Percentiles rank a stretch among this genome's conserved stretches.
phyloP scores from a whole-genome alignment of 2,329 filamentous ascomycete genomes.

The Tympanopsis confertula region DNA sequence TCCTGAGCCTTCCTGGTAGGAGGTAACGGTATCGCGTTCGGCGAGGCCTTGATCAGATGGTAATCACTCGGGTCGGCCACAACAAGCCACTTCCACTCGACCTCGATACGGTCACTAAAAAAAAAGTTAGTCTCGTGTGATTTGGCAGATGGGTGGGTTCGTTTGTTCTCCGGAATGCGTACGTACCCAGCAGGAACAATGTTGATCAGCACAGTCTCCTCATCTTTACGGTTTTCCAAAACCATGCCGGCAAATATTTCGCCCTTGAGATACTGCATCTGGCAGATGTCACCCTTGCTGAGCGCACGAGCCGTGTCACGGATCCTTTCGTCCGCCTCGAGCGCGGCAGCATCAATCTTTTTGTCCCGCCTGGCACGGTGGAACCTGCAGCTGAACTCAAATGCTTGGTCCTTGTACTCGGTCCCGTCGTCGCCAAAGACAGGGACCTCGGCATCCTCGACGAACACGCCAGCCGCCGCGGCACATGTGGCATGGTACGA shows the following conservation, averaged over 20 bases:
- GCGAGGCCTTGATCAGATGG: constrained; percentile 62
- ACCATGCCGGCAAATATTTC: constrained; percentile 88
- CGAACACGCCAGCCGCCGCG: constrained; percentile 78
- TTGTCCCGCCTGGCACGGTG: constrained; percentile 82
- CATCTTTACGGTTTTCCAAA: constrained; percentile 67
- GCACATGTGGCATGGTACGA: constrained; percentile 95
- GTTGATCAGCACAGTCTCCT: constrained; percentile 68
- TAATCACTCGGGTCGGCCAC: constrained; percentile 62
- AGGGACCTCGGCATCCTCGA: constrained; percentile 75
- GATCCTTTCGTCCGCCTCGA: constrained; percentile 63
- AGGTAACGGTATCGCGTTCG: constrained; percentile 62
- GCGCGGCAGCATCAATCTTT: constrained; percentile 58
- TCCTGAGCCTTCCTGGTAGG: constrained; percentile 49
- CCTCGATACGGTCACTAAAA: constrained; percentile 61
- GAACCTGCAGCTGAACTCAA: constrained; percentile 89
- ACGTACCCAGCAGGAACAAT: constrained; percentile 74
- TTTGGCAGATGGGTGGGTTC: constrained; percentile 13
- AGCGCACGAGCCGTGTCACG: constrained; percentile 57
- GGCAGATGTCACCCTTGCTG: constrained; percentile 65
- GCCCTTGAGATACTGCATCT: constrained; percentile 73
- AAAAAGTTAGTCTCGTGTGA: too few relatives aligned
- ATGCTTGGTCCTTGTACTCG: constrained; percentile 83
- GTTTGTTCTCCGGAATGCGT: neutral
- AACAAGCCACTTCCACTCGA: constrained; percentile 75
- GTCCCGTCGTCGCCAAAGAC: constrained; percentile 83